Conservation (phyloP, 108 stramenopile species). For the Fragilaria radians region DNA sequence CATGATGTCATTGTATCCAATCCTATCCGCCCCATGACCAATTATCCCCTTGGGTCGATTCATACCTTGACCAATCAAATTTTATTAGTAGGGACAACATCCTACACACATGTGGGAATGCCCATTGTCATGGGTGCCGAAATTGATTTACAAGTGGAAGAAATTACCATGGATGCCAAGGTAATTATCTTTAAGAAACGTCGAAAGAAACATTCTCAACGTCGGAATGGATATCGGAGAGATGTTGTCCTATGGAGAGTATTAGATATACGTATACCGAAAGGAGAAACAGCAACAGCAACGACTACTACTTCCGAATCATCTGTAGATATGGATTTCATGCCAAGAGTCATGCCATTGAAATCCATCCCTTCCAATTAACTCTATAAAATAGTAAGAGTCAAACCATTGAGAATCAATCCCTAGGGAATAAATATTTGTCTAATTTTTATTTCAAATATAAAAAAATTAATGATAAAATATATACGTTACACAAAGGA, state of each 20-base stretch:
- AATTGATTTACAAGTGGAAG: constrained; percentile 85
- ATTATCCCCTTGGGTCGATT: constrained; percentile 59
- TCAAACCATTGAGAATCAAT: too few species aligned
- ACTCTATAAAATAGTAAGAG: too few species aligned
- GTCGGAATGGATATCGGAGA: constrained; percentile 75
- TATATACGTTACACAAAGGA: too few species aligned
- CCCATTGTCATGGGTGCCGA: constrained; percentile 65
- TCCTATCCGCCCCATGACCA: constrained; percentile 54
- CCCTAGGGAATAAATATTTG: too few species aligned
- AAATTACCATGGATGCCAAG: constrained; percentile 81
- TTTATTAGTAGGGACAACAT: constrained; percentile 56
- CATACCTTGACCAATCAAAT: constrained; percentile 63
- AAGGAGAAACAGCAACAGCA: too few species aligned
- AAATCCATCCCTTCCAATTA: too few species aligned
- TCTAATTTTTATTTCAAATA: too few species aligned
- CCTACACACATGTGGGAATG: constrained; percentile 72
- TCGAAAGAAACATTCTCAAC: constrained; percentile 80
- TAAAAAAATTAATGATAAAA: too few species aligned
- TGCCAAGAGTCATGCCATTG: background rate
- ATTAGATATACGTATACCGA: constrained; percentile 72
- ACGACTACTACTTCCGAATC: too few species aligned
- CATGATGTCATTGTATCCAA: constrained; percentile 81
- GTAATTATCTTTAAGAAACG: constrained; percentile 88
- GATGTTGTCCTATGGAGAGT: constrained; percentile 79
- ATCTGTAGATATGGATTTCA: background rate